These are phyloP conservation scores for Penicillium subrubescens DNA, from an alignment of 495 filamentous ascomycete genomes.

Conservation along the genomic window DNA sequence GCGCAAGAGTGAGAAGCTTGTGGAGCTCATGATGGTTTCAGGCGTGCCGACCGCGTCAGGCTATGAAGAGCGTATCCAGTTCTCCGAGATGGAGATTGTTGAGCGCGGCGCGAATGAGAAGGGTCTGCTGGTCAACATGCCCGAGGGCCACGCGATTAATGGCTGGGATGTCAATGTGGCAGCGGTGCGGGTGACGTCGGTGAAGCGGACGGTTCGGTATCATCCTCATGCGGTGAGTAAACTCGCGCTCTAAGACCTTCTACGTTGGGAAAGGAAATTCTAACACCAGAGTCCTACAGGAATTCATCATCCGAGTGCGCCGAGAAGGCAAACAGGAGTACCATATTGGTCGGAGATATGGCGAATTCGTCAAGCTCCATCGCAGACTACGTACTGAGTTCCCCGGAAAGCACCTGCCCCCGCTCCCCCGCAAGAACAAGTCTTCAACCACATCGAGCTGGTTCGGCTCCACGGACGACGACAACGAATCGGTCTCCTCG, in stretches of 20 bases:
- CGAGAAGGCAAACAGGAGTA: slow-evolving; percentile 67
- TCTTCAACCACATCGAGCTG: slow-evolving; percentile 62
- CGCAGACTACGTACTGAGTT: slow-evolving; percentile 80
- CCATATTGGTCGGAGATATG: slow-evolving; percentile 83
- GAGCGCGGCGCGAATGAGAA: slow-evolving; percentile 90
- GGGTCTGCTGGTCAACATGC: slow-evolving; percentile 79
- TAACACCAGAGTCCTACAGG: slow-evolving; percentile 47
- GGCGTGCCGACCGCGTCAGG: slow-evolving; percentile 94
- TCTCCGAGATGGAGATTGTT: slow-evolving; percentile 94
- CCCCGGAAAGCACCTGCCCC: slow-evolving; percentile 85
- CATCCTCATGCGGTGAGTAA: slow-evolving; percentile 85
- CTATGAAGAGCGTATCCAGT: slow-evolving; percentile 94
- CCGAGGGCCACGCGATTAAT: slow-evolving; percentile 87
- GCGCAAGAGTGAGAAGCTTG: slow-evolving; percentile 87
- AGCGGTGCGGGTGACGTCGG: slow-evolving; percentile 74
- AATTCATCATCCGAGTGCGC: slow-evolving; percentile 87
- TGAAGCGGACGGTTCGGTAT: slow-evolving; percentile 85
- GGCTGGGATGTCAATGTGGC: slow-evolving; percentile 98
- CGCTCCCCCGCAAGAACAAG: slow-evolving; percentile 90
- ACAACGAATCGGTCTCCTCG: slow-evolving; percentile 77
- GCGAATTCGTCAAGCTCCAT: slow-evolving; percentile 80
- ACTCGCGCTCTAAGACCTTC: not conserved
- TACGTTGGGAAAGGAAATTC: not conserved
- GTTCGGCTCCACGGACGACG: slow-evolving; percentile 59
- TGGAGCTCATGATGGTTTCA: slow-evolving; percentile 99